phyloP scores from a whole-genome alignment of 306 rosid species.

The Rubus parviflorus region DNA sequence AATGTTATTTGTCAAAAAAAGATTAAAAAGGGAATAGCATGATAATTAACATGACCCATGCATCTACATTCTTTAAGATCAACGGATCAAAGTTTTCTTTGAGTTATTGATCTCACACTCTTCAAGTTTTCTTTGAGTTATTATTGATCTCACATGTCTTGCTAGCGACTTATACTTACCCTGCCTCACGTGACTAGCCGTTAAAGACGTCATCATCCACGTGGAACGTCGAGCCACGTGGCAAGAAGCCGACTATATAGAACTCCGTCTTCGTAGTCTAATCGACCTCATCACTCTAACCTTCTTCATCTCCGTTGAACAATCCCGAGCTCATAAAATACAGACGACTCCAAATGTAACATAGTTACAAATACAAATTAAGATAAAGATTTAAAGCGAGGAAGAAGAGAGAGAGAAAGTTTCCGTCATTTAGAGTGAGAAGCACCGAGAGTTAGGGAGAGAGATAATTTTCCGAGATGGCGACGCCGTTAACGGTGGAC shows the following conservation, averaged over 20 bases:
- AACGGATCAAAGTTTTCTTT: too few relatives aligned
- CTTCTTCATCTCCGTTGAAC: not conserved
- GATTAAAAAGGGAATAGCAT: too few relatives aligned
- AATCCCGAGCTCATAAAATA: not conserved
- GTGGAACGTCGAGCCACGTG: not conserved
- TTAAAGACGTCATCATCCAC: not conserved
- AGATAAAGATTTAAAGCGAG: not conserved
- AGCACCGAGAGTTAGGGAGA: not conserved
- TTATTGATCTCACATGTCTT: not conserved
- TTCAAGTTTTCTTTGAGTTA: not conserved
- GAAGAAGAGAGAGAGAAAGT: not conserved
- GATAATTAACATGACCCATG: too few relatives aligned
- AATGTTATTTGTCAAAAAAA: too few relatives aligned
- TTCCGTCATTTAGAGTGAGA: too few relatives aligned
- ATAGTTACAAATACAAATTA: not conserved
- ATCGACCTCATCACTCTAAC: not conserved
- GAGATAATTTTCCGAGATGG: slow-evolving; percentile 42
- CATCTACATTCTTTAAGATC: too few relatives aligned
- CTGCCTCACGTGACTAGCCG: slow-evolving; percentile 4
- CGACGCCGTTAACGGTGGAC: slow-evolving; percentile 72
- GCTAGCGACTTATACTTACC: not conserved
- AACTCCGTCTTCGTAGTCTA: not conserved
- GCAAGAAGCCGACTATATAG: not conserved
- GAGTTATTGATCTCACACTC: too few relatives aligned
- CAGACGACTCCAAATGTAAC: not conserved